These are phyloP conservation scores for Amanita inopinata DNA, from an alignment of 768 basidiomycete genomes.

Conservation along the genomic window DNA sequence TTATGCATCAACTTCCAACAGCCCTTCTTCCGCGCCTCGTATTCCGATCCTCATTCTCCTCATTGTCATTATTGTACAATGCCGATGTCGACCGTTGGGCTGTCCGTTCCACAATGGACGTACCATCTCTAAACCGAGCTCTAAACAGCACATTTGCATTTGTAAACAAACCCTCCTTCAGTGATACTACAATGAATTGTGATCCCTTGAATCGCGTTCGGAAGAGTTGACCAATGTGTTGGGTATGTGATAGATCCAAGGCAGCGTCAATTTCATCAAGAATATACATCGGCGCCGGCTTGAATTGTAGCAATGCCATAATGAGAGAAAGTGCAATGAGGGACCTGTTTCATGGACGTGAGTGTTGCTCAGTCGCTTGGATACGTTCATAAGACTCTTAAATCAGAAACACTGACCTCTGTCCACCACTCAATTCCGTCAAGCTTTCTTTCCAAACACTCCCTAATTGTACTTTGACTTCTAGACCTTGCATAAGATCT, in stretches of 20 bases:
- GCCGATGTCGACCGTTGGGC: slow-evolving; percentile 51
- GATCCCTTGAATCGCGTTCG: slow-evolving; percentile 93
- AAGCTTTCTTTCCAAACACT: slow-evolving; percentile 96
- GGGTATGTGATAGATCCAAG: slow-evolving; percentile 90
- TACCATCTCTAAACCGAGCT: slow-evolving; percentile 90
- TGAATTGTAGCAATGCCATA: slow-evolving; percentile 98
- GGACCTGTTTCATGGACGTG: slow-evolving; percentile 47
- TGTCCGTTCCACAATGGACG: slow-evolving; percentile 80
- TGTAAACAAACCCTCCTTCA: slow-evolving; percentile 95
- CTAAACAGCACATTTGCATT: slow-evolving; percentile 96
- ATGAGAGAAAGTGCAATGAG: slow-evolving; percentile 96
- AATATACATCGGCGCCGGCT: slow-evolving; percentile 98
- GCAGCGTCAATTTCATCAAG: slow-evolving; percentile 98
- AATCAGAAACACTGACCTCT: slow-evolving; percentile 50
- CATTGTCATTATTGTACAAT: slow-evolving; percentile 27
- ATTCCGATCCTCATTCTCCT: slow-evolving; percentile 23
- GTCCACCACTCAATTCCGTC: slow-evolving; percentile 95
- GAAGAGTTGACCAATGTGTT: slow-evolving; percentile 98
- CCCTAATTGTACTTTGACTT: slow-evolving; percentile 94
- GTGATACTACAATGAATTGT: slow-evolving; percentile 95
- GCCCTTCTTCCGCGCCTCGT: slow-evolving; percentile 18
- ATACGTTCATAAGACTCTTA: not conserved
- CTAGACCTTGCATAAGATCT: slow-evolving; percentile 90
- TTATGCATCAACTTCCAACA: no score
- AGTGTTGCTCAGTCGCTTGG: slow-evolving; percentile 1